Base-by-base conservation (phyloP, 2,329 filamentous ascomycete genomes). In the Fusarium continuum region DNA sequence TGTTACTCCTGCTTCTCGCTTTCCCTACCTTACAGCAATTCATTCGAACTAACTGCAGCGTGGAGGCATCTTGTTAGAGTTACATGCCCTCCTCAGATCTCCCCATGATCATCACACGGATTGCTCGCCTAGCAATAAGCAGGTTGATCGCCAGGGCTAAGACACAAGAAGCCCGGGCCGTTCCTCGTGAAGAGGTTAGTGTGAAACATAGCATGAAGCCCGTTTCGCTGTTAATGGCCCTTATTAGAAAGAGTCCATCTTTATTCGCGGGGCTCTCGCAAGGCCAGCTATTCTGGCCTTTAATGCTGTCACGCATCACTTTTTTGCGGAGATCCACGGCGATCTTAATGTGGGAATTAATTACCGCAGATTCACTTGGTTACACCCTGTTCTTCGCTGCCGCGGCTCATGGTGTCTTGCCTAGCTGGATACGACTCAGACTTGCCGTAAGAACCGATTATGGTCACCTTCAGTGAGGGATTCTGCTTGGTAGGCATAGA, bases 281-380 rank as follows among this genome's bases (percentile, higher is more conserved):
- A 38, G 7, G 19, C 8, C 20, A 38, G 19, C 20, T 22, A 2
- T 13, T 23, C 25, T 40, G 20, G 39, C 19, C 41, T 40, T 54
- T 45, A 39, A 35, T 32, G 41, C 25, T 25, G 29, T 39, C 46
- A 19, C 10, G 47, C 41, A 6, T 58, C 39, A 60, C 9, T 52
- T 35, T 56, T 41, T 14, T 39, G 47, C 47, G 39, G 40, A 36
- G 47, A 47, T 46, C 13, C 28, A 28, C 17, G 29, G 26, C 25
- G 55, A 60, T 60, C 55, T 31, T 55, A 10, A 23, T 32, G 22
- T 7, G 29, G 22, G 28, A 58, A 54, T 60, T 36, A 58, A 54
- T 60, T 36, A 17, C 34, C 55, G 47, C 55, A 54, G 29, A 36
- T 20, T 59, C 14, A 38, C 28, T 8, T 38, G 34, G 19, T 36